Conservation (phyloP, 495 filamentous ascomycete species). For the Lasiosphaeria ovina region DNA sequence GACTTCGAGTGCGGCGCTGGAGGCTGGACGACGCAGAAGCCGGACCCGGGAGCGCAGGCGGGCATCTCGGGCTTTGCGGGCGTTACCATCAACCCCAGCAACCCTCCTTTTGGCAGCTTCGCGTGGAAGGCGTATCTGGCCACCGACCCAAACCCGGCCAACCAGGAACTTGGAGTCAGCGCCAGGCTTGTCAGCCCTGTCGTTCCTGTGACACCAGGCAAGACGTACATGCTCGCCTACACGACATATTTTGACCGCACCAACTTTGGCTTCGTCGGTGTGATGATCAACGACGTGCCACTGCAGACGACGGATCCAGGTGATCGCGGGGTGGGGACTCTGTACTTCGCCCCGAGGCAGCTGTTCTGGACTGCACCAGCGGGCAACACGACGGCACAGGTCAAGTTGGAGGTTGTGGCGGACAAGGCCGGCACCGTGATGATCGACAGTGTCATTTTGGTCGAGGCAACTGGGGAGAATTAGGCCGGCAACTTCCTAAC, state of each 20-base stretch:
- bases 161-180: conserved; percentile 6
- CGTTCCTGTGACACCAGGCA: not conserved
- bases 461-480: not conserved
- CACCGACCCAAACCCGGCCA: not conserved
- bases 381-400: not conserved
- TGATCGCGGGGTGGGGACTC: not conserved
- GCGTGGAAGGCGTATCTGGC: not conserved
- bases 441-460: conserved; percentile 4
- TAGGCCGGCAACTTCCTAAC: not conserved
- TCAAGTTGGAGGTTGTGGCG: conserved; percentile 8
- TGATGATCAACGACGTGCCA: conserved; percentile 8
- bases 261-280: conserved; percentile 7
- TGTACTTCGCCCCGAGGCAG: not conserved
- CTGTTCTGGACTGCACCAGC: not conserved
- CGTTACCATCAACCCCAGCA: not conserved
- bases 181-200: conserved; percentile 8
- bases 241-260: conserved; percentile 2
- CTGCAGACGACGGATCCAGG: not conserved
- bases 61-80: not conserved
- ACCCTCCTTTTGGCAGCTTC: not conserved
- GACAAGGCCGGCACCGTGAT: conserved; percentile 4
- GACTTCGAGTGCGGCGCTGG: conserved; percentile 11
- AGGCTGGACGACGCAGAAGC: conserved; percentile 5
- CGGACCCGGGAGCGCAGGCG: conserved; percentile 1
- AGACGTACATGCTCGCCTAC: conserved; percentile 12